Evolutionary conservation across 805 yeast genomes (phyloP), one percentile per base, ranked within the genome.

Genomic region (Wickerhamomyces chambardii): DNA sequence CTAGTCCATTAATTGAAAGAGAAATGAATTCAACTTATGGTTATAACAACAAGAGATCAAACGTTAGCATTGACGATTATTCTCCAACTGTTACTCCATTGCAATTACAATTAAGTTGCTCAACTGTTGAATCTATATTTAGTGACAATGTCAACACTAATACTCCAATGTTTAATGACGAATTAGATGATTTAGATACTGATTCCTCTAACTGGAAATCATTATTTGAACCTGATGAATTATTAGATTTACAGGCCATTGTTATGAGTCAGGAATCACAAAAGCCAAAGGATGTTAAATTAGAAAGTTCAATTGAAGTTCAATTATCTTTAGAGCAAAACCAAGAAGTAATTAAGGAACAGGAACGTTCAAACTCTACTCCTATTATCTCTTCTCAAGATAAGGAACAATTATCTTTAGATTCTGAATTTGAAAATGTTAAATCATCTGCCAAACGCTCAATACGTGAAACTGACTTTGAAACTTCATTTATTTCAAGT

Each of bases 161-260:
- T 66, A 76, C 75, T 36, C 77, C 87, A 32, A 65, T 81, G 55
- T 78, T 81, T 53, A 64, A 54, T 28, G 48, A 44, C 28, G 53
- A 46, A 16, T 39, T 51, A 22, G 58, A 56, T 36, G 49, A 59
- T 15, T 66, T n/a, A n/a, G n/a, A n/a, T n/a, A n/a, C n/a, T n/a
- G n/a, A n/a, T n/a, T n/a, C n/a, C n/a, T n/a, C 70, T 27, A 70
- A 69, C 45, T 78, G 86, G 85, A 73, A 70, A 30, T 72, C 86
- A 12, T 63, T 81, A 38, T 78, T 81, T 51, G 68, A 64, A 34
- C 59, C 65, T 28, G 33, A 41, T 31, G 56, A 51, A 28, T 38
- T 24, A 14, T 24, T 51, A 46, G 53, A 44, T 24, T 25, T 30
- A 15, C 18, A 21, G 15, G 18, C 30, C 6, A 17, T 18, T 24